phyloP scores from a whole-genome alignment of 208 protist species.

The Acanthamoeba royreba region DNA sequence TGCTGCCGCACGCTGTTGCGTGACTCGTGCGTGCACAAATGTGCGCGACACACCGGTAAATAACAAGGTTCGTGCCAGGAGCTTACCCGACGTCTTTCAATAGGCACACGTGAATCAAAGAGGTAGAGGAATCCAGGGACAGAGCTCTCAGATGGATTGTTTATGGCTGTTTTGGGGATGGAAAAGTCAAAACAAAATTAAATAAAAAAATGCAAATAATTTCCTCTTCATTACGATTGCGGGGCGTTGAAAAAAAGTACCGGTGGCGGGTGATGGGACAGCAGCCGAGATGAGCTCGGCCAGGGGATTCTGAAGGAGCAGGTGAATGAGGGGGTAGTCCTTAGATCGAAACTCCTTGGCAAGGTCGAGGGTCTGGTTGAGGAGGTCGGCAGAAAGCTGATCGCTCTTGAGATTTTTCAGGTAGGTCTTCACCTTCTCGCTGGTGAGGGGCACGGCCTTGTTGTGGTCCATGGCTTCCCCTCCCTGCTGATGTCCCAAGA shows the following conservation, averaged over 20 bases:
- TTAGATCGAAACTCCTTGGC: slow-evolving; percentile 46
- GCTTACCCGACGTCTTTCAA: neutral
- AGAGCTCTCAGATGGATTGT: neutral
- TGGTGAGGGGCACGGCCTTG: neutral
- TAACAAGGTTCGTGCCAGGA: too few relatives aligned
- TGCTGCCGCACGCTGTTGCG: neutral
- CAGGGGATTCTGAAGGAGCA: slow-evolving; percentile 44
- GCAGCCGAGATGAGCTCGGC: slow-evolving; percentile 33
- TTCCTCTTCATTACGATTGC: neutral
- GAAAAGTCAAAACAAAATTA: neutral
- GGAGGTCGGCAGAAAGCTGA: neutral
- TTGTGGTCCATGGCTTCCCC: neutral
- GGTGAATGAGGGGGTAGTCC: slow-evolving; percentile 42
- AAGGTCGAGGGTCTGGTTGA: slow-evolving; percentile 40
- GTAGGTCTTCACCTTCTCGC: slow-evolving; percentile 36
- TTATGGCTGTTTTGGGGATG: neutral
- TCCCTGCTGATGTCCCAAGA: neutral
- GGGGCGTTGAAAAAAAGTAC: neutral
- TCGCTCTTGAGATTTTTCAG: slow-evolving; percentile 19
- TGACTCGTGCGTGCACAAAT: neutral
- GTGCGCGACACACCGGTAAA: too few relatives aligned
- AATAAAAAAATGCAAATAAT: neutral
- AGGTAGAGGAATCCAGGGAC: slow-evolving; percentile 29
- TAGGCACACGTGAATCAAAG: slow-evolving; percentile 22
- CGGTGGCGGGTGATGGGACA: neutral